Percentiles rank a stretch among this genome's conserved stretches.
phyloP scores from a whole-genome alignment of 345 rosid species.

The rapeseed (Brassica napus) region DNA sequence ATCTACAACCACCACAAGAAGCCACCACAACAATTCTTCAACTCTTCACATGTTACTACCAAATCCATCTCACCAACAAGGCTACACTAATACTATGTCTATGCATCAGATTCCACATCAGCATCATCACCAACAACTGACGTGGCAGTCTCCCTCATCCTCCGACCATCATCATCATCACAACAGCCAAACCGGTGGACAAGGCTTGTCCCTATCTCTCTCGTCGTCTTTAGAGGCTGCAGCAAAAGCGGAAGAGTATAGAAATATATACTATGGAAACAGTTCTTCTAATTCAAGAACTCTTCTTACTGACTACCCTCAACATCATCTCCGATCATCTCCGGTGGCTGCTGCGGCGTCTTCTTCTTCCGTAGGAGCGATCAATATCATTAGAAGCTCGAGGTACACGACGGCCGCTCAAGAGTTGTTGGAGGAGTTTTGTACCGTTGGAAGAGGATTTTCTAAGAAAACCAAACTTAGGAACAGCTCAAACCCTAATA shows the following conservation, averaged over 20 bases:
- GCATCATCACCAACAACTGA: conserved; percentile 59
- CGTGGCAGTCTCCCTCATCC: conserved; percentile 54
- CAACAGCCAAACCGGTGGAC: conserved; percentile 49
- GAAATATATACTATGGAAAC: conserved; percentile 38
- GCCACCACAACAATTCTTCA: conserved; percentile 49
- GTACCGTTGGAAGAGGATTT: conserved; percentile 86
- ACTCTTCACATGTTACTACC: conserved; percentile 92
- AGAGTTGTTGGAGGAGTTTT: conserved; percentile 89
- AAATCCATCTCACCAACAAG: conserved; percentile 55
- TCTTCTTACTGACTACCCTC: conserved; percentile 33
- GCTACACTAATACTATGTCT: conserved; percentile 36
- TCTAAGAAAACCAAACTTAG: conserved; percentile 60
- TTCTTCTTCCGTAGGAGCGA: conserved; percentile 54
- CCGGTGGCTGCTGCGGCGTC: conserved; percentile 17
- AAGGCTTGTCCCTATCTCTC: conserved; percentile 85
- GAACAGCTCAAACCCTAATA: conserved; percentile 64
- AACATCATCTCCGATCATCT: conserved; percentile 36
- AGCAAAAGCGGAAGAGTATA: conserved; percentile 79
- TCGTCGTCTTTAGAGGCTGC: conserved; percentile 79
- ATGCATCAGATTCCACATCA: conserved; percentile 48
- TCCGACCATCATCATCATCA: conserved; percentile 35
- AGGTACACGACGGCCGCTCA: conserved; percentile 76
- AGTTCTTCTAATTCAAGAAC: conserved; percentile 23
- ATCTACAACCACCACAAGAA: conserved; percentile 34
- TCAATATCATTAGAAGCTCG: conserved; percentile 72